Base-by-base conservation (phyloP, 345 rosid species). In the Bretschneidera sinensis region DNA sequence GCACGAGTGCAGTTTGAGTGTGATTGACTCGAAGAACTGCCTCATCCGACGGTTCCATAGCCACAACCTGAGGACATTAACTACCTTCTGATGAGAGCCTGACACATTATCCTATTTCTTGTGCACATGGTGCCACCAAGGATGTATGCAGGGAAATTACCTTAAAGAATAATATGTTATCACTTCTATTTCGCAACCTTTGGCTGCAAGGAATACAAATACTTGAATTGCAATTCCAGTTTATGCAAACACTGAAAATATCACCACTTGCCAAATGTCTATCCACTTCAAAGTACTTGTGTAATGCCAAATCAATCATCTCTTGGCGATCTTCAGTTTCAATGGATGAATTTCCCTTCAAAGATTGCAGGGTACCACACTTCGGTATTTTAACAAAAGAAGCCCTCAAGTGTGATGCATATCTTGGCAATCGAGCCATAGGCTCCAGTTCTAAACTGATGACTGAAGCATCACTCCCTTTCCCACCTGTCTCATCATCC, bases 301-400 rank as follows among this genome's bases (percentile, higher is more conserved):
- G 88, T 59, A 94, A 73, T 39, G 99, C 84, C 23, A 77, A 79
- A 79, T 94, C 99, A 69, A 90, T 90, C 65, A 85, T 74, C 33
- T 80, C 84, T 76, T 94, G 97, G 47, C 99, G 85, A 63, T 83
- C 92, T 62, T 94, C 95, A 20, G 78, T 84, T 76, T 94, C 96
- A 73, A 79, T 62, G 3, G 79, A 58, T 0, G 97, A 88, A 65
- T 19, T 74, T 45, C 83, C 79, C 71, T 54, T 83, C 68, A 94
- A 62, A 23, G 89, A 79, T 58, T 73, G 86, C 51, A 94, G 81
- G 34, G 76, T 74, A 65, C 97, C 92, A 74, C 97, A 94, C 65
- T 94, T 95, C 1, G 97, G 99, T 25, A 90, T 78, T 81, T 88
- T 94, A 67, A 90, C 76, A 64, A 90, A 90, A 24, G 97, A 87